Conservation (phyloP, 345 rosid genomes). For the Firmiana major region DNA sequence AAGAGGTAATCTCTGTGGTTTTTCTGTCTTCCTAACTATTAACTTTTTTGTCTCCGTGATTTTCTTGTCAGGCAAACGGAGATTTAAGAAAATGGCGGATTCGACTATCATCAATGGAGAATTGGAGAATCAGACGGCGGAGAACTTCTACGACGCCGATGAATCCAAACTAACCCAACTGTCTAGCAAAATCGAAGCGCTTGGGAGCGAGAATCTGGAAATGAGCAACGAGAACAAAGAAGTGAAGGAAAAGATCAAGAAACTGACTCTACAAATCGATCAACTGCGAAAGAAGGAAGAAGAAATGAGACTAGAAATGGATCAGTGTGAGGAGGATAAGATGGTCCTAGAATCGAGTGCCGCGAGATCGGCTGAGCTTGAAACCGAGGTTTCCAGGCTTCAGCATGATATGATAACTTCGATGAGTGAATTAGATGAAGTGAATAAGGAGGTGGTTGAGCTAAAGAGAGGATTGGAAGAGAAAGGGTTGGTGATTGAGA, state of each 20-base stretch:
- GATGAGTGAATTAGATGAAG: slow-evolving; percentile 47
- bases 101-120: slow-evolving; percentile 36
- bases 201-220: slow-evolving; percentile 48
- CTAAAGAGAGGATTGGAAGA: slow-evolving; percentile 39
- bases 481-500: slow-evolving; percentile 38
- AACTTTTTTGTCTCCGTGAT: not conserved
- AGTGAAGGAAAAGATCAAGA: slow-evolving; percentile 32
- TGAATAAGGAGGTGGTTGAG: slow-evolving; percentile 37
- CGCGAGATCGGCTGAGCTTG: slow-evolving; percentile 54
- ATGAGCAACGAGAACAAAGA: slow-evolving; percentile 37
- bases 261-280: slow-evolving; percentile 34
- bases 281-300: slow-evolving; percentile 36
- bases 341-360: slow-evolving; percentile 43
- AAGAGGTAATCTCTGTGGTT: not conserved
- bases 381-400: slow-evolving; percentile 54
- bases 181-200: slow-evolving; percentile 30
- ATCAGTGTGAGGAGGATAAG: slow-evolving; percentile 51
- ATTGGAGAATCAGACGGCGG: slow-evolving; percentile 28
- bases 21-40: not conserved
- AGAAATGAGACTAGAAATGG: slow-evolving; percentile 42
- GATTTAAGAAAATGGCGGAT: slow-evolving; percentile 41
- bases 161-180: slow-evolving; percentile 28
- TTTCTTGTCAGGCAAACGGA: slow-evolving; percentile 8
- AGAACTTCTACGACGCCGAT: slow-evolving; percentile 32
- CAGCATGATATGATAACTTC: slow-evolving; percentile 60